Conservation (phyloP, 805 yeast genomes). For the Candida ascalaphidarum region DNA sequence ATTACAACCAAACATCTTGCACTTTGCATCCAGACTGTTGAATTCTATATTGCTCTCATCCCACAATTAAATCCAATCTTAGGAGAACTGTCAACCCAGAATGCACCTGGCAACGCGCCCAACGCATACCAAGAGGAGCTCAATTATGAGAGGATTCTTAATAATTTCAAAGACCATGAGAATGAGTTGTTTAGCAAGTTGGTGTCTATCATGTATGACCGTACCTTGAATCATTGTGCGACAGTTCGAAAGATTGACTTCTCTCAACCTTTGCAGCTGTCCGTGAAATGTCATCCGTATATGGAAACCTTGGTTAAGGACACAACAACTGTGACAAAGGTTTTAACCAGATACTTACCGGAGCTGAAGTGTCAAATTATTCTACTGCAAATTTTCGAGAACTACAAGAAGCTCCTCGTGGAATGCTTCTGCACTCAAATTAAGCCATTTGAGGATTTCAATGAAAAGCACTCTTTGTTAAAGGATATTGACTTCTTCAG, state of each 20-base stretch:
- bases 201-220: slow-evolving; percentile 63
- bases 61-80: too few species aligned
- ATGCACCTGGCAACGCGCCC: slow-evolving; percentile 4
- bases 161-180: slow-evolving; percentile 50
- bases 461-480: slow-evolving; percentile 46
- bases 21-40: slow-evolving; percentile 57
- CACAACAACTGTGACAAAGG: slow-evolving; percentile 54
- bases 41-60: slow-evolving; percentile 32
- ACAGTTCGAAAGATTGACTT: slow-evolving; percentile 42
- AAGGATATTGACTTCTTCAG: slow-evolving; percentile 57
- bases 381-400: slow-evolving; percentile 44
- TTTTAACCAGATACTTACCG: slow-evolving; percentile 50
- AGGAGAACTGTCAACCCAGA: slow-evolving; percentile 18
- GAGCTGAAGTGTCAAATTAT: slow-evolving; percentile 36
- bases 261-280: slow-evolving; percentile 33
- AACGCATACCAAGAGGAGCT: slow-evolving; percentile 14
- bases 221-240: slow-evolving; percentile 43
- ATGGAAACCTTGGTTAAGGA: slow-evolving; percentile 63
- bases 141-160: slow-evolving; percentile 20
- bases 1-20: slow-evolving; percentile 69
- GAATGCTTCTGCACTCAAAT: slow-evolving; percentile 41
- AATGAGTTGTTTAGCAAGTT: slow-evolving; percentile 54
- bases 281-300: slow-evolving; percentile 47
- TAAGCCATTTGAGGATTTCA: slow-evolving; percentile 39
- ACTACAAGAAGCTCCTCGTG: slow-evolving; percentile 47